phyloP scores from a whole-genome alignment of 352 stramenopile genomes.

The Peronospora belbahrii region DNA sequence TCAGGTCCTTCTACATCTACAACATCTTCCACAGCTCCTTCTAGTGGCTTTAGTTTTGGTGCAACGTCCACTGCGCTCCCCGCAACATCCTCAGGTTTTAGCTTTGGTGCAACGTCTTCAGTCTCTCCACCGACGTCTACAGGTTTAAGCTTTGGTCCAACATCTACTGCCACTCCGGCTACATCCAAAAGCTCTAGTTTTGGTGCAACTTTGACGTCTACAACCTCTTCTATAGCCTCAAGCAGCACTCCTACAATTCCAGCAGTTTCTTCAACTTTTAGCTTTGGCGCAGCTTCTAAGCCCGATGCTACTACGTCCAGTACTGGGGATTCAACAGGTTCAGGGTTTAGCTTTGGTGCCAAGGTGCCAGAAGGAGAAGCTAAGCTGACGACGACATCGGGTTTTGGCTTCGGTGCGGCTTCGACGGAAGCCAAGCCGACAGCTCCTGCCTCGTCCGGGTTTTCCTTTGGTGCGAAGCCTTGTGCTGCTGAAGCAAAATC shows the following conservation, averaged over 20 bases:
- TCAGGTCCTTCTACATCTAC: slow-evolving; percentile 3
- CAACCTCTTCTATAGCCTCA: background rate
- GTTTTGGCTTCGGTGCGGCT: slow-evolving; percentile 18
- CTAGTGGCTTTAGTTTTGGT: slow-evolving; percentile 26
- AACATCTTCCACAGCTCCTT: slow-evolving; percentile 5
- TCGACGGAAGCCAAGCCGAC: slow-evolving; percentile 8
- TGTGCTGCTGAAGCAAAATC: slow-evolving; percentile 11
- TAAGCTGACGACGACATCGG: slow-evolving; percentile 5
- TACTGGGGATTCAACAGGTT: background rate
- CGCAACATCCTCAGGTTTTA: slow-evolving; percentile 14
- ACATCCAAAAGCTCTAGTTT: slow-evolving; percentile 20
- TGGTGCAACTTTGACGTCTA: slow-evolving; percentile 1
- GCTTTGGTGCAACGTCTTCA: slow-evolving; percentile 16
- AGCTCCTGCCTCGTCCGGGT: slow-evolving; percentile 2
- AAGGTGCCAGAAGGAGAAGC: slow-evolving; percentile 7
- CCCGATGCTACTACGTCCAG: background rate
- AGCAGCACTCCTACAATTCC: background rate
- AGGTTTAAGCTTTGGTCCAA: slow-evolving; percentile 25
- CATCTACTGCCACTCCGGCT: slow-evolving; percentile 4
- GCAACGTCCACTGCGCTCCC: slow-evolving; percentile 4
- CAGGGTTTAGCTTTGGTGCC: slow-evolving; percentile 15
- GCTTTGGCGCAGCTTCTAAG: slow-evolving; percentile 10
- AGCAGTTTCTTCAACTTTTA: slow-evolving; percentile 15
- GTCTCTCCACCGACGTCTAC: background rate
- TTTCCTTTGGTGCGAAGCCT: slow-evolving; percentile 15